These are phyloP conservation scores for Linum usitatissimum DNA, from an alignment of 345 rosid genomes.

Conservation along the genomic window DNA sequence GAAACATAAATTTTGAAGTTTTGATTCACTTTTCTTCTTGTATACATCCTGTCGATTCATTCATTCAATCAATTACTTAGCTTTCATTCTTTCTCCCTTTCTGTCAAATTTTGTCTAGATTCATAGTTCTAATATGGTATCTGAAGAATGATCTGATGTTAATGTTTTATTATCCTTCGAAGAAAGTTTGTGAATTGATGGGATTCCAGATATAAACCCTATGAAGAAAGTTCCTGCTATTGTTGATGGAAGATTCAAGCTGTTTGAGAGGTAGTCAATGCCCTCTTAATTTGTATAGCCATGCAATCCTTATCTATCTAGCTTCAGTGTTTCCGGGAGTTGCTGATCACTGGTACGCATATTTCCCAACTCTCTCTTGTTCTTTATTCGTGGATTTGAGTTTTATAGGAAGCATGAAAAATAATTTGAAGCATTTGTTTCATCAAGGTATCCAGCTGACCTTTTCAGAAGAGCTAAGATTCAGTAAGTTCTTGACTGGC, in stretches of 20 bases:
- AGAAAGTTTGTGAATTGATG: conserved; percentile 5
- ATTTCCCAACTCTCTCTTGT: not conserved
- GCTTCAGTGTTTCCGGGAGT: conserved; percentile 70
- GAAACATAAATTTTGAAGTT: not conserved
- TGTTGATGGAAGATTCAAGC: conserved; percentile 67
- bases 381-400: not conserved
- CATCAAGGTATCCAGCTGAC: conserved; percentile 56
- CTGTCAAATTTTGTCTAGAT: no score
- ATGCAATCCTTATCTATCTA: conserved; percentile 71
- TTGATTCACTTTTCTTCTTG: not conserved
- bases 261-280: conserved; percentile 62
- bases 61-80: no score
- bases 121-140: no score
- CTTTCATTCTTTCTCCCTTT: no score
- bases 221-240: conserved; percentile 59
- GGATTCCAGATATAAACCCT: conserved; percentile 56
- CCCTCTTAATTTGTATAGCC: conserved; percentile 35
- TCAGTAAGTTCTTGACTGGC: conserved; percentile 81
- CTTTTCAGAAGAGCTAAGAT: conserved; percentile 69
- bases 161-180: not conserved
- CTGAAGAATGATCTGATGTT: not conserved
- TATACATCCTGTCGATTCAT: no score
- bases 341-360: conserved; percentile 65
- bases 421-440: not conserved
- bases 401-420: not conserved